Evolutionary conservation across 2,329 filamentous ascomycete species (phyloP), one percentile per base, ranked within the genome.

Genomic region (Cercospora sp.): DNA sequence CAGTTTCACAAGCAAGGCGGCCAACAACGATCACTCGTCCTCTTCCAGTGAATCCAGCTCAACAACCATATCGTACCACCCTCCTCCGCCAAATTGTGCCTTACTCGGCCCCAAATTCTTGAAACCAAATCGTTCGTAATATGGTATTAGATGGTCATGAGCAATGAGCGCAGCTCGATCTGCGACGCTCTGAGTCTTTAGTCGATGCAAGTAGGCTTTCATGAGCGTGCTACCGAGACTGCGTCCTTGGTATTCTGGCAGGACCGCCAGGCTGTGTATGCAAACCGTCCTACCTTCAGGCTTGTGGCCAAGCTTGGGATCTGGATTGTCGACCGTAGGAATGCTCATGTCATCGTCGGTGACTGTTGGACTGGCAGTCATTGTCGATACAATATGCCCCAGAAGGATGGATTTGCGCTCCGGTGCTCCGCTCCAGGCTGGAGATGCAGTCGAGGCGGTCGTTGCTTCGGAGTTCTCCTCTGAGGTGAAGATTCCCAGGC

Each of bases 211-310:
- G 76, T 93, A 97, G 3, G 90, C 86, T 78, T 87, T 89, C 81
- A 96, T 83, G 68, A 96, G 81, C 20, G 90, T 88, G 70, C 86
- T 88, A 16, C 91, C 94, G 2, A 96, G 83, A 1, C 92, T 91
- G 66, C 89, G 87, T 36, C 87, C 84, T 72, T 95, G 92, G 66
- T 93, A 87, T 67, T 89, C 87, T 0, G 92, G 92, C 64, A 91
- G 84, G 5, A 97, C 89, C 18, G 91, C 92, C 5, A 97, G 84
- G 0, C 91, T 94, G 80, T 97, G 94, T 60, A 97, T 81, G 65
- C 89, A 92, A 65, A 97, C 85, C 0, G 92, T 96, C 53, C 88
- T 81, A 45, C 93, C 93, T 16, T 83, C 82, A 67, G 92, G 87
- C 73, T 91, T 87, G 79, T 96, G 92, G 33, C 92, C 92, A 9